Evolutionary conservation across 306 rosid species (phyloP).

Genomic region (Oxytropis ochrocephala): DNA sequence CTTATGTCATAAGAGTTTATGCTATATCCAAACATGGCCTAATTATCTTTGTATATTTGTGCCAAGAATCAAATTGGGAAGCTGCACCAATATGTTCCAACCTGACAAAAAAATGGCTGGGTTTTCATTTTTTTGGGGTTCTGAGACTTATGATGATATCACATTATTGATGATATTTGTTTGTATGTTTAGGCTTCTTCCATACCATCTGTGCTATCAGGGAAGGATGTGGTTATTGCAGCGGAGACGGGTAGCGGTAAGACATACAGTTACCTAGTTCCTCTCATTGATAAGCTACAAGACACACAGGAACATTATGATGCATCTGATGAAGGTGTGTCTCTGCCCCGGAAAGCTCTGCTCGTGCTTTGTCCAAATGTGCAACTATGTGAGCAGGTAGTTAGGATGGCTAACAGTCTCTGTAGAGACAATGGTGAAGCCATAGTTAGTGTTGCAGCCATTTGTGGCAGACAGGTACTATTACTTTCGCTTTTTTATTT

Average conservation of each 20-base stretch:
- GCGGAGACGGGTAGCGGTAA: constrained; percentile 98
- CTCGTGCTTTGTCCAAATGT: constrained; percentile 94
- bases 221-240: constrained; percentile 79
- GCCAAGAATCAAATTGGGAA: background rate
- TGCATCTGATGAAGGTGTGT: constrained; percentile 30
- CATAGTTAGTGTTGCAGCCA: constrained; percentile 58
- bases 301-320: constrained; percentile 20
- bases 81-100: constrained; percentile 1
- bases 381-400: constrained; percentile 83
- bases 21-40: too few relatives aligned
- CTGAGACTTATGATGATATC: background rate
- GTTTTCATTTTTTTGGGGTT: background rate
- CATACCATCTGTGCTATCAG: constrained; percentile 70
- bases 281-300: constrained; percentile 59
- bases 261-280: constrained; percentile 79
- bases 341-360: constrained; percentile 28
- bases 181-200: constrained; percentile 70
- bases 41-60: background rate
- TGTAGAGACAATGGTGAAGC: constrained; percentile 54
- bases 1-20: too few relatives aligned
- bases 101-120: background rate
- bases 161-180: background rate
- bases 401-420: constrained; percentile 76
- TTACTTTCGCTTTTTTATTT: background rate
- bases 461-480: constrained; percentile 88